Evolutionary conservation across 1,284 basidiomycete genomes (phyloP), one percentile per base, ranked within the genome.

Genomic region (Ustilago shanxiensis): DNA sequence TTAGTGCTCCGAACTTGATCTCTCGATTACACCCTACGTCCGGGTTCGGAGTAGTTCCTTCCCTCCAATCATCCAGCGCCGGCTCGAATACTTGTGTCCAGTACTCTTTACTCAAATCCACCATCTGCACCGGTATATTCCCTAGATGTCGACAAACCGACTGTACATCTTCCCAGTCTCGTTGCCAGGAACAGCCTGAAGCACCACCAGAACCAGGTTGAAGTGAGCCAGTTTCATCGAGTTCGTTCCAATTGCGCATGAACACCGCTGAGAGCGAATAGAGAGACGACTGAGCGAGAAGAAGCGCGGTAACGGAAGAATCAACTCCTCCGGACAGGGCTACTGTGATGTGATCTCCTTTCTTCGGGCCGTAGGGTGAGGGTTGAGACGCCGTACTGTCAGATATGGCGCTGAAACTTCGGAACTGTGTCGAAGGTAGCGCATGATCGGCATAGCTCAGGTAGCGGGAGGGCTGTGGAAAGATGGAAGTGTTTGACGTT

Each of bases 241-340:
- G 64, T 44, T 78, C 79, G 54, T 79, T 82, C 95, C 96, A 98
- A 77, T 98, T 98, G 26, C 94, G 90, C 96, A 98, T 98, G 87
- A 92, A 98, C 0, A 98, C 89, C 1, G 94, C 95, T 1, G 53
- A 62, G 90, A 93, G 18, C 95, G 89, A 89, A 7, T 95, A 93
- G 35, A 39, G 51, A 3, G 66, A 70, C 9, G 72, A 35, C 22
- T 69, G 70, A 0, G 79, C 66, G 11, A 83, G 76, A 8, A 84
- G 77, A 16, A 72, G 69, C 0, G 83, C 83, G 13, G 72, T 75
- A 13, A 85, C 83, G 13, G 76, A 94, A 1, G 95, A 97, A 86
- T 98, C 95, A 4, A 98, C 95, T 0, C 96, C 96, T 39, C 96
- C 96, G 0, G 94, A 97, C 92, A 98, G 95, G 31, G 93, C 95